Percentiles rank a stretch among this genome's conserved stretches.
phyloP scores from a whole-genome alignment of 352 stramenopile species.

The Phytophthora pini region DNA sequence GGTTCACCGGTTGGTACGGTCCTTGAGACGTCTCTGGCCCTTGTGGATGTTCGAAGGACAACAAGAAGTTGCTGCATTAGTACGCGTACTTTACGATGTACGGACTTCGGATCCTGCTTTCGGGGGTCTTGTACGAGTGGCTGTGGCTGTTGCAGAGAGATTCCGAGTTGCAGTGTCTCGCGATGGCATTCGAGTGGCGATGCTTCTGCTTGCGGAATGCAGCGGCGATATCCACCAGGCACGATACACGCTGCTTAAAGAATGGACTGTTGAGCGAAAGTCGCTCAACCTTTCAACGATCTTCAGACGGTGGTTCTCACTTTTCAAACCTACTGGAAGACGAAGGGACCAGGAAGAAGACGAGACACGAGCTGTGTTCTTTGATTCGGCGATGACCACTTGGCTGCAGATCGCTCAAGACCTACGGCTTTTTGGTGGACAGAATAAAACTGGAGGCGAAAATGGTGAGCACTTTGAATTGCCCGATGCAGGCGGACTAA shows the following conservation, averaged over 20 bases:
- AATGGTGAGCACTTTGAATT: conserved; percentile 5
- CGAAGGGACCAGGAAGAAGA: conserved; percentile 18
- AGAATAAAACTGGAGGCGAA: not conserved
- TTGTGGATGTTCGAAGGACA: conserved; percentile 80
- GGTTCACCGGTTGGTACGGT: conserved; percentile 65
- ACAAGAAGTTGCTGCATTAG: conserved; percentile 60
- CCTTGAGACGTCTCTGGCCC: conserved; percentile 67
- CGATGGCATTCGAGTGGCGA: conserved; percentile 51
- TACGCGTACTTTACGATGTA: conserved; percentile 70
- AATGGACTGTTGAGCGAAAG: conserved; percentile 60
- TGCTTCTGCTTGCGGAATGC: conserved; percentile 44
- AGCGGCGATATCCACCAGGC: conserved; percentile 39
- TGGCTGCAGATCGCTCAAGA: conserved; percentile 71
- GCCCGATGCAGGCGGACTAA: conserved; percentile 36
- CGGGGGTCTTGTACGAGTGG: conserved; percentile 67
- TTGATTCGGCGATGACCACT: conserved; percentile 62
- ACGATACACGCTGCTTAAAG: conserved; percentile 30
- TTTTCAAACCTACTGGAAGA: conserved; percentile 24
- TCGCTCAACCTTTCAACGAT: conserved; percentile 49
- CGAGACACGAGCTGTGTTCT: conserved; percentile 55
- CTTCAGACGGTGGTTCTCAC: conserved; percentile 54
- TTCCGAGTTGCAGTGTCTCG: conserved; percentile 54
- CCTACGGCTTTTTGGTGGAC: conserved; percentile 41
- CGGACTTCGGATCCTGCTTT: conserved; percentile 73
- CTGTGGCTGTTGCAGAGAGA: conserved; percentile 44